A percentile compares a stretch with the other conserved stretches of the same genome.
Conservation (phyloP, 2,329 filamentous ascomycete species). For the Scedosporium dehoogii region DNA sequence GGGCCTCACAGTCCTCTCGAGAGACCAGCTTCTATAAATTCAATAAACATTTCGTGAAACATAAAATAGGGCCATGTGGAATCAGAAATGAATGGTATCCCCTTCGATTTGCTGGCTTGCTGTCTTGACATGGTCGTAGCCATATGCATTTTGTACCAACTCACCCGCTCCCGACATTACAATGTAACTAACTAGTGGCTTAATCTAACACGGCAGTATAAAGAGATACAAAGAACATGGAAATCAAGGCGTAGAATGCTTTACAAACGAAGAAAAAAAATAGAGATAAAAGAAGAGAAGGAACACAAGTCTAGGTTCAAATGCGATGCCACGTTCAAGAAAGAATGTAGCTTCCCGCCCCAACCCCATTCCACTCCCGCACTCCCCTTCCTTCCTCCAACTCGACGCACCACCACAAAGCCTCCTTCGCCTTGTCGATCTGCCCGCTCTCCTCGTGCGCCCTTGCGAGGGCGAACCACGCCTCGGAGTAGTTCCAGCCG, state of each 20-base stretch:
- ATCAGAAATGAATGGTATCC: background rate
- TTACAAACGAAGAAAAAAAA: background rate
- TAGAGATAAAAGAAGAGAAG: background rate
- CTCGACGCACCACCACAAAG: slow-evolving; percentile 96
- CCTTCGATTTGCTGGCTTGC: background rate
- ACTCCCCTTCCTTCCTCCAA: slow-evolving; percentile 78
- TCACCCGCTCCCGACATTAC: background rate
- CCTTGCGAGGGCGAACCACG: slow-evolving; percentile 81
- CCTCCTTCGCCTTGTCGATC: slow-evolving; percentile 78
- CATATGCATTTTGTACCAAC: background rate
- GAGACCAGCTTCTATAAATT: too few species aligned
- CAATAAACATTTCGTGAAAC: too few species aligned
- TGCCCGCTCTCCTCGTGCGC: slow-evolving; percentile 84
- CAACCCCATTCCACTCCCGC: slow-evolving; percentile 66
- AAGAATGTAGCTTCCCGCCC: slow-evolving; percentile 52
- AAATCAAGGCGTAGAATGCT: background rate
- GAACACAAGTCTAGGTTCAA: too few species aligned
- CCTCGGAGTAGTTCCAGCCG: slow-evolving; percentile 87
- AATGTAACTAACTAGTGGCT: background rate
- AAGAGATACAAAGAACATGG: background rate
- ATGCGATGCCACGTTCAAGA: background rate
- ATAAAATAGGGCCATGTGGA: background rate
- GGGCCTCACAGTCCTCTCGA: too few species aligned
- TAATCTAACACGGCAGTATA: background rate
- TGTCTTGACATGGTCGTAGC: too few species aligned